These are phyloP conservation scores for Blepharisma undulans DNA, from an alignment of 169 alveolate species.

Conservation along the genomic window DNA sequence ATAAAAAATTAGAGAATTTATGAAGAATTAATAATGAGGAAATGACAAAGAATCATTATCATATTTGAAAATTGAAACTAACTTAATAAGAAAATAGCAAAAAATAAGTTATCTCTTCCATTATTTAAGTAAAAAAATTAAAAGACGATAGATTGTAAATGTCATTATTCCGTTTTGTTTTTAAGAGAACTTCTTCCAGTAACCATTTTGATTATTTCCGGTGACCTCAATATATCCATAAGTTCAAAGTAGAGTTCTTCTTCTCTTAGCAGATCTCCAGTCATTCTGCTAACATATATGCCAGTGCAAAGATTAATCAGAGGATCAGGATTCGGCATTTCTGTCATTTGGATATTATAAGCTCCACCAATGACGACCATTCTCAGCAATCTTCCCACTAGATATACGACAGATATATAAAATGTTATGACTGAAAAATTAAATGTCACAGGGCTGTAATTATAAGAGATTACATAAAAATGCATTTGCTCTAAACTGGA, in stretches of 20 bases:
- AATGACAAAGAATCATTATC: neutral
- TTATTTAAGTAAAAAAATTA: too few relatives aligned
- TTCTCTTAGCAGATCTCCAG: conserved; percentile 64
- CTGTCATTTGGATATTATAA: conserved; percentile 67
- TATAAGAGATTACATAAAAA: conserved; percentile 17
- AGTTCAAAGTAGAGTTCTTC: conserved; percentile 72
- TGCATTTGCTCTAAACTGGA: neutral
- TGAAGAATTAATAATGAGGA: neutral
- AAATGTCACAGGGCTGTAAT: conserved; percentile 8
- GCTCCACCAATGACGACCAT: conserved; percentile 54
- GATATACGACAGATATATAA: conserved; percentile 73
- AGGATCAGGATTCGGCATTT: conserved; percentile 71
- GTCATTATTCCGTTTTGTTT: neutral
- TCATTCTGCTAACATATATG: conserved; percentile 67
- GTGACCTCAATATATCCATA: conserved; percentile 77
- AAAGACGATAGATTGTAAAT: too few relatives aligned
- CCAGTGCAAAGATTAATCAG: conserved; percentile 72
- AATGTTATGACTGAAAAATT: conserved; percentile 58
- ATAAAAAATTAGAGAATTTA: neutral
- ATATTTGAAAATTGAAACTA: neutral
- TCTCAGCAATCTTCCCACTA: conserved; percentile 67
- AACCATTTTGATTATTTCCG: conserved; percentile 74
- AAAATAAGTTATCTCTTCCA: too few relatives aligned
- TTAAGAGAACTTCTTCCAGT: conserved; percentile 35
- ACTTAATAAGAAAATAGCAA: neutral